Conservation (phyloP, 2,329 filamentous ascomycete species). For the Fusarium lateritium region DNA sequence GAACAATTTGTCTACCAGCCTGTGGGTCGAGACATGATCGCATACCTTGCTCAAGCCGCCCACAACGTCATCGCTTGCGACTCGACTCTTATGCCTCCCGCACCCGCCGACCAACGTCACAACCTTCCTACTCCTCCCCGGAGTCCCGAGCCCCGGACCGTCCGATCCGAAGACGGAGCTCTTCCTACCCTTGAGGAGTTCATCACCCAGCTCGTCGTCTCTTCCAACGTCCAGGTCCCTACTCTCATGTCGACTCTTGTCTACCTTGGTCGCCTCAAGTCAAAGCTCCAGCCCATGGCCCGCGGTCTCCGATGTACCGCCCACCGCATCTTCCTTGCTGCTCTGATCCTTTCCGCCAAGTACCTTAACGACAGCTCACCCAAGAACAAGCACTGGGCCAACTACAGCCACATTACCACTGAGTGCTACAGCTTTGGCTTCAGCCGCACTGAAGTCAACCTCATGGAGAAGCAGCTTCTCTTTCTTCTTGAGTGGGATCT, state of each 20-base stretch:
- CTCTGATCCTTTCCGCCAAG: conserved; percentile 91
- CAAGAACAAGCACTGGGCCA: conserved; percentile 99
- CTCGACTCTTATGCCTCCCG: conserved; percentile 67
- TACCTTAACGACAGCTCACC: conserved; percentile 98
- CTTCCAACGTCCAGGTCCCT: conserved; percentile 96
- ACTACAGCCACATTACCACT: conserved; percentile 85
- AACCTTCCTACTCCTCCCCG: conserved; percentile 66
- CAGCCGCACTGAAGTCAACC: conserved; percentile 94
- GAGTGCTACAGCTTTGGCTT: conserved; percentile 83
- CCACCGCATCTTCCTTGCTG: conserved; percentile 95
- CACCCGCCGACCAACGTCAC: conserved; percentile 53
- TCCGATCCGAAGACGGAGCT: conserved; percentile 63
- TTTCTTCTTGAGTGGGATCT: conserved; percentile 96
- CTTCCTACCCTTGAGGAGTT: conserved; percentile 90
- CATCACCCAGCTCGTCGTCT: conserved; percentile 90
- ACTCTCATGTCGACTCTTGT: conserved; percentile 98
- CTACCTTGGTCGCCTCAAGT: conserved; percentile 88
- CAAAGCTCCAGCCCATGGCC: conserved; percentile 90
- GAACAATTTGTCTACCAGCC: conserved; percentile 85
- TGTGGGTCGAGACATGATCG: conserved; percentile 83
- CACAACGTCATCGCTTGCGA: conserved; percentile 87
- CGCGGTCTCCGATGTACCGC: conserved; percentile 97
- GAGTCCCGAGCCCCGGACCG: conserved; percentile 64
- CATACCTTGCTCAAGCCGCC: conserved; percentile 81
- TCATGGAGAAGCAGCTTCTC: conserved; percentile 99